Conservation (phyloP, 805 yeast species). For the Hanseniaspora hatyaiensis region DNA sequence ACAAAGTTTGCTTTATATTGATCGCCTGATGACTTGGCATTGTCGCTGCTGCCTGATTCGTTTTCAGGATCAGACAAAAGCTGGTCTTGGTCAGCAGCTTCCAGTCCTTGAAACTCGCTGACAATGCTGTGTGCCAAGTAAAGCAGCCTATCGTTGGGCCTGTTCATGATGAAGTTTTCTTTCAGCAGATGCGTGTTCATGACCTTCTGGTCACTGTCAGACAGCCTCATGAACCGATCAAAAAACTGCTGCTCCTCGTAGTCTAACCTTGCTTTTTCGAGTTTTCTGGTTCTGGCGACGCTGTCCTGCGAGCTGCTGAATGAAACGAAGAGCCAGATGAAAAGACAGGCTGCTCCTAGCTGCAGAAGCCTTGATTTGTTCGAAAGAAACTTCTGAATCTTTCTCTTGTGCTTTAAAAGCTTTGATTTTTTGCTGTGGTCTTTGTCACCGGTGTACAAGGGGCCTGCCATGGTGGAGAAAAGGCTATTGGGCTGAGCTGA, state of each 20-base stretch:
- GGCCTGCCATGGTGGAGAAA: neutral
- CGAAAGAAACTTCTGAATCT: neutral
- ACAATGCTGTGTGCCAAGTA: conserved; percentile 6
- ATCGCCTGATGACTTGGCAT: neutral
- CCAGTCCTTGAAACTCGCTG: conserved; percentile 4
- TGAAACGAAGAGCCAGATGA: too few relatives aligned
- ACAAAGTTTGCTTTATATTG: conserved; percentile 1
- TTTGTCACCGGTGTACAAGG: neutral
- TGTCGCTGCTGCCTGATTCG: neutral
- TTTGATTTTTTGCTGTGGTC: neutral
- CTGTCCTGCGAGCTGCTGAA: too few relatives aligned
- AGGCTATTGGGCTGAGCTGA: too few relatives aligned
- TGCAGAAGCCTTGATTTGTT: neutral
- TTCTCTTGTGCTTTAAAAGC: neutral
- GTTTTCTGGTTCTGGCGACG: too few relatives aligned
- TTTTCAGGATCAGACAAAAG: neutral
- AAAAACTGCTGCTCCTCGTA: conserved; percentile 1
- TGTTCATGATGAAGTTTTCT: conserved; percentile 10
- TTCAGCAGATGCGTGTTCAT: neutral
- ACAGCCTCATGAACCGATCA: conserved; percentile 1
- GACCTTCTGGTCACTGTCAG: conserved; percentile 2
- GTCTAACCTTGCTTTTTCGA: neutral
- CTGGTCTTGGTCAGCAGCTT: neutral
- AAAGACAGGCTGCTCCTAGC: too few relatives aligned
- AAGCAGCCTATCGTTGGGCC: conserved; percentile 2